Evolutionary conservation across 306 rosid genomes (phyloP).

Genomic region (Castanea sativa): DNA sequence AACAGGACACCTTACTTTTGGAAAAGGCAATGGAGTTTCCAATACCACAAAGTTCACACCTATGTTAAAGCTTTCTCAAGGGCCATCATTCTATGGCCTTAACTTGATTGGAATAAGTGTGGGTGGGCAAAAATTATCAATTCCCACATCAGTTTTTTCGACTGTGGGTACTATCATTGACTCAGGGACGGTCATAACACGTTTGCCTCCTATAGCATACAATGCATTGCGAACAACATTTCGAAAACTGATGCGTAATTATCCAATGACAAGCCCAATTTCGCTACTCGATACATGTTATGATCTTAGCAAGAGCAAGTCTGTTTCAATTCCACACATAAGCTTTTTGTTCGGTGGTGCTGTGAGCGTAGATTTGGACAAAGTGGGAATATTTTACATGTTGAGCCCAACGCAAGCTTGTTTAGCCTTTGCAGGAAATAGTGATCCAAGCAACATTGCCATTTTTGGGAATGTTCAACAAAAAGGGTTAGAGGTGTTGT

Average conservation of each 20-base stretch:
- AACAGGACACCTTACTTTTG: slow-evolving; percentile 51
- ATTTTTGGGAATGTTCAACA: background rate
- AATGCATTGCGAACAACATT: slow-evolving; percentile 30
- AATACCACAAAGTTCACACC: slow-evolving; percentile 46
- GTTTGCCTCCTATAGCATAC: slow-evolving; percentile 64
- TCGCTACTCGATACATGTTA: slow-evolving; percentile 70
- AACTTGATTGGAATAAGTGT: slow-evolving; percentile 40
- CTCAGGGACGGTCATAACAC: slow-evolving; percentile 69
- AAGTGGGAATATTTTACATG: slow-evolving; percentile 30
- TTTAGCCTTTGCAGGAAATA: slow-evolving; percentile 13
- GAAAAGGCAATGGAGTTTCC: slow-evolving; percentile 6
- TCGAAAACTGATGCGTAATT: slow-evolving; percentile 36
- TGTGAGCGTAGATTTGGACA: slow-evolving; percentile 27
- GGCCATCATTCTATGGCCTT: slow-evolving; percentile 48
- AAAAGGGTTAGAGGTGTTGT: background rate
- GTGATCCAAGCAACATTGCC: background rate
- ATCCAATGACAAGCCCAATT: slow-evolving; percentile 19
- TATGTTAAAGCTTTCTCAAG: slow-evolving; percentile 11
- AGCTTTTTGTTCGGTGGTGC: slow-evolving; percentile 34
- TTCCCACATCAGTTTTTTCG: slow-evolving; percentile 40
- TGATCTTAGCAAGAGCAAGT: slow-evolving; percentile 26
- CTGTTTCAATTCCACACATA: slow-evolving; percentile 35
- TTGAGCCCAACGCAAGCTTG: slow-evolving; percentile 42
- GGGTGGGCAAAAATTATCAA: slow-evolving; percentile 27
- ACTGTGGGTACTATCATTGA: slow-evolving; percentile 54